Evolutionary conservation across 108 stramenopile species (phyloP).

Genomic region (Cyclotella cryptica): DNA sequence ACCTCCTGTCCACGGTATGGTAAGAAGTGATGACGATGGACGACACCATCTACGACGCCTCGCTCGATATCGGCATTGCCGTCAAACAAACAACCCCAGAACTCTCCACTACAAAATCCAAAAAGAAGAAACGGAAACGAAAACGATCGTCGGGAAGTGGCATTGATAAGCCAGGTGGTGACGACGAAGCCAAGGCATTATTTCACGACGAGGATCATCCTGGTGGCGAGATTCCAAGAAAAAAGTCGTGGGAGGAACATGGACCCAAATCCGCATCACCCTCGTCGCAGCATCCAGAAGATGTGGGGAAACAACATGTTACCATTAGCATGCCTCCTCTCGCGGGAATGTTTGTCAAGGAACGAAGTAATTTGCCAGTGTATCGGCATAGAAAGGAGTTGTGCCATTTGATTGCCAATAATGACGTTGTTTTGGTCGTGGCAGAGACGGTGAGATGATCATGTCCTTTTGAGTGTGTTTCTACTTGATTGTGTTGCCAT

Average conservation of each 20-base stretch:
- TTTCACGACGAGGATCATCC: no score
- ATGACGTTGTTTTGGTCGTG: conserved; percentile 73
- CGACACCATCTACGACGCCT: conserved; percentile 13
- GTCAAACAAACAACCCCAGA: background rate
- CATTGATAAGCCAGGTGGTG: background rate
- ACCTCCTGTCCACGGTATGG: no score
- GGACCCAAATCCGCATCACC: conserved; percentile 7
- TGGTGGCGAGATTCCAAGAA: background rate
- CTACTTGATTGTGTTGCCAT: no score
- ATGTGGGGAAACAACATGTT: conserved; percentile 63
- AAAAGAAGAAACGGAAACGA: conserved; percentile 30
- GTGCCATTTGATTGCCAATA: conserved; percentile 47
- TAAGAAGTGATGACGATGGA: conserved; percentile 1
- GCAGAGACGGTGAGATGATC: conserved; percentile 66
- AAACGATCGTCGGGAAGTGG: conserved; percentile 14
- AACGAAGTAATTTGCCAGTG: conserved; percentile 66
- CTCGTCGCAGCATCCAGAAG: conserved; percentile 25
- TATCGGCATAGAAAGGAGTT: conserved; percentile 67
- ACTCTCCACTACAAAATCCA: background rate
- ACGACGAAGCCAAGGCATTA: background rate
- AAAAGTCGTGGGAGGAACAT: conserved; percentile 1
- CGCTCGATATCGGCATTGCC: conserved; percentile 13
- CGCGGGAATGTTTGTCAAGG: conserved; percentile 56
- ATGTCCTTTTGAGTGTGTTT: background rate
- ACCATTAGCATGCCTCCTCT: conserved; percentile 49